A percentile compares a stretch with the other conserved stretches of the same genome.
These are phyloP conservation scores for Lichtheimia ramosa DNA, from an alignment of 371 early-diverging fungal genomes.

Conservation along the genomic window DNA sequence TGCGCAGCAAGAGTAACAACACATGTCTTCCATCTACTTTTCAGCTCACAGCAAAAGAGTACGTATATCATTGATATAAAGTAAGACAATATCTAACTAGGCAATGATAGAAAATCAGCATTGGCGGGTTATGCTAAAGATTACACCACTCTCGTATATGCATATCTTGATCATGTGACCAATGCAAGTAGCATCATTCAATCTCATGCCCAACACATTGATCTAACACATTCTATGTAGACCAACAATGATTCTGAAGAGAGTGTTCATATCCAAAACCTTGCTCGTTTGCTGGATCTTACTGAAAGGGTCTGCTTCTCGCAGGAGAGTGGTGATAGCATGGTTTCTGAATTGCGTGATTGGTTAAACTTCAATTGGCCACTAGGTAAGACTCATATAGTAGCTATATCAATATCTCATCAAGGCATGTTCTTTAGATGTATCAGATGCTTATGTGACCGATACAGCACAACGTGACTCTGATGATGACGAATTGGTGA, in stretches of 20 bases:
- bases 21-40: not conserved
- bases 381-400: conserved; percentile 3
- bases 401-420: not conserved
- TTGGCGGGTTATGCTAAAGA: not conserved
- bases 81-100: not conserved
- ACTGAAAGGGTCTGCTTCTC: conserved; percentile 15
- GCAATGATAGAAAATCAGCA: not conserved
- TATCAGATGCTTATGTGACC: not conserved
- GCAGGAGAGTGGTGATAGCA: not conserved
- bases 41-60: not conserved
- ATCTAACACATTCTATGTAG: not conserved
- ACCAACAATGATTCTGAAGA: conserved; percentile 1
- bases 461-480: not conserved
- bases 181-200: not conserved
- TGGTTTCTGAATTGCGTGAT: conserved; percentile 6
- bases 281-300: conserved; percentile 10
- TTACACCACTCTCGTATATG: not conserved
- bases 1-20: not conserved
- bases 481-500: conserved; percentile 8
- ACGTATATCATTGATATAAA: not conserved
- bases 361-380: conserved; percentile 18
- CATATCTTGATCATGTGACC: conserved; percentile 1
- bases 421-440: not conserved
- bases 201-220: no score
- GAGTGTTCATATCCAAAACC: not conserved